Evolutionary conservation across 345 rosid genomes (phyloP).

Genomic region (Melastoma malabathricum): DNA sequence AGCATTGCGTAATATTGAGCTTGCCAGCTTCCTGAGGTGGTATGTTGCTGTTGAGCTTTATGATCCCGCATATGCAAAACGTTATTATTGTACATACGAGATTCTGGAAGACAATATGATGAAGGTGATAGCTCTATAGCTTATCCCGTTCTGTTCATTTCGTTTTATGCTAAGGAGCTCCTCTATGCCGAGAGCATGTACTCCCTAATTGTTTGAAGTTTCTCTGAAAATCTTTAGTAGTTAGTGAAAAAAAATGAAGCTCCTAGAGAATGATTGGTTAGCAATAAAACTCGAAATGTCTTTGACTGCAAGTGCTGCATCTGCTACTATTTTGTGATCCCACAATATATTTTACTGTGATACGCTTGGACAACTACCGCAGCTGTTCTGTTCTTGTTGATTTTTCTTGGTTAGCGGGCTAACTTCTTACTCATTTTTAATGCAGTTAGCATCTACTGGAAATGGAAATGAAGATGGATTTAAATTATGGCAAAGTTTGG

Average conservation of each 20-base stretch:
- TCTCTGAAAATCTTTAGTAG: too few species aligned
- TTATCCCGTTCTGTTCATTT: neutral
- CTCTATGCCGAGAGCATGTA: neutral
- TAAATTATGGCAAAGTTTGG: conserved; percentile 84
- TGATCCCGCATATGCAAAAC: conserved; percentile 75
- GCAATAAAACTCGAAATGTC: too few species aligned
- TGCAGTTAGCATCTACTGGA: conserved; percentile 48
- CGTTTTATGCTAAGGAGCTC: neutral
- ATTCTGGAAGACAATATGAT: conserved; percentile 59
- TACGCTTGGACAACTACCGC: too few species aligned
- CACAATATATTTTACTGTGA: too few species aligned
- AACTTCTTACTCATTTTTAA: conserved; percentile 6
- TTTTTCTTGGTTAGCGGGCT: neutral
- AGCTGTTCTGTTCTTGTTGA: too few species aligned
- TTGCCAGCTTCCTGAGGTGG: conserved; percentile 98
- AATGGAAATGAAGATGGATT: conserved; percentile 65
- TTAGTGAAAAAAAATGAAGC: too few species aligned
- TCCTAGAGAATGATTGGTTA: too few species aligned
- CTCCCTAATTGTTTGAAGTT: too few species aligned
- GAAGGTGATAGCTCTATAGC: conserved; percentile 34
- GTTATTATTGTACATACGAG: conserved; percentile 68
- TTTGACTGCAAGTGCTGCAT: too few species aligned
- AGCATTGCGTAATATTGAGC: conserved; percentile 73
- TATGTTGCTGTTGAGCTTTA: conserved; percentile 84
- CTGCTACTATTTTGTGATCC: too few species aligned